Evolutionary conservation across 83 land plant genomes (phyloP).

Genomic region (Diphasiastrum complanatum): DNA sequence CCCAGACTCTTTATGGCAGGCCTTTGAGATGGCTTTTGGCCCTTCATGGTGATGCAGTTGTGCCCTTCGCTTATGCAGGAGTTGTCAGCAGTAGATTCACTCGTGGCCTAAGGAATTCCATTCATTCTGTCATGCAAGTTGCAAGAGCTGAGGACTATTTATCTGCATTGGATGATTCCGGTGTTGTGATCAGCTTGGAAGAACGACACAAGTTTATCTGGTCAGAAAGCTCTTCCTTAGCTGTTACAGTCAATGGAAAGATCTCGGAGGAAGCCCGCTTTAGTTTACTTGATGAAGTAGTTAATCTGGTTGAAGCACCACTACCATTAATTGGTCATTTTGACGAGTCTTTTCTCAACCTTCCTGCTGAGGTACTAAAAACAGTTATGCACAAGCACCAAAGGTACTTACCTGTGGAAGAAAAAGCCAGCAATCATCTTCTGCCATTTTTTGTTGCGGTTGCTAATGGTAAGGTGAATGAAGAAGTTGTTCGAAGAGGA

Average conservation of each 20-base stretch:
- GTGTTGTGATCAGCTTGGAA: conserved; percentile 53
- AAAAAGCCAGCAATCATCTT: conserved; percentile 44
- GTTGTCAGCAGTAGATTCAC: conserved; percentile 64
- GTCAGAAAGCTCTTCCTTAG: conserved; percentile 40
- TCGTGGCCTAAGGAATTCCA: conserved; percentile 55
- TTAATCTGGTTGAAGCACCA: conserved; percentile 89
- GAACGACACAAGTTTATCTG: conserved; percentile 56
- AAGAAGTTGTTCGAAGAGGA: conserved; percentile 64
- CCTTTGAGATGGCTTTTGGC: conserved; percentile 94
- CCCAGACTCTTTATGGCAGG: conserved; percentile 75
- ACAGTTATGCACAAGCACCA: conserved; percentile 98
- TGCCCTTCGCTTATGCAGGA: conserved; percentile 76
- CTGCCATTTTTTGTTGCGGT: conserved; percentile 82
- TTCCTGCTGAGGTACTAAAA: conserved; percentile 66
- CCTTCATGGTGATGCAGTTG: conserved; percentile 62
- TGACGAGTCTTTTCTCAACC: conserved; percentile 68
- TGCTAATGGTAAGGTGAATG: conserved; percentile 76
- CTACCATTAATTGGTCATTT: conserved; percentile 72
- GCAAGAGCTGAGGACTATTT: conserved; percentile 70
- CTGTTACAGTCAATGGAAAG: conserved; percentile 49
- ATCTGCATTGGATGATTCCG: conserved; percentile 37
- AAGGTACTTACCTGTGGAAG: conserved; percentile 68
- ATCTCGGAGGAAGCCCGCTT: conserved; percentile 27
- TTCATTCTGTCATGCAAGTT: conserved; percentile 40
- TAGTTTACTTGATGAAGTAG: conserved; percentile 77